Percentiles rank a stretch among this genome's conserved stretches.
Evolutionary conservation across 306 rosid genomes (phyloP).

Genomic region (Parietaria judaica): DNA sequence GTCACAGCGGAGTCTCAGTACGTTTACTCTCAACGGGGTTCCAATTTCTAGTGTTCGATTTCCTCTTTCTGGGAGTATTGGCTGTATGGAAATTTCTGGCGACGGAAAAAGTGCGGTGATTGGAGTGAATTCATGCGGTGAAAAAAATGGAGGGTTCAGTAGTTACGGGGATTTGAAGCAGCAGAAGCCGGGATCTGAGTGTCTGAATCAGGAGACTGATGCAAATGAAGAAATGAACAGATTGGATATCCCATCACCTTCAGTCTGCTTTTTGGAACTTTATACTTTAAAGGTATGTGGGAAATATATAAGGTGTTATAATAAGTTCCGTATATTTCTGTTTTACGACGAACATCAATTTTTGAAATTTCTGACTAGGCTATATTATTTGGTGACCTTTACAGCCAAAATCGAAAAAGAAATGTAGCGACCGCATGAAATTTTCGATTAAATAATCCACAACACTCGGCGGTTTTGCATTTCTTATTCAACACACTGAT

Average conservation of each 20-base stretch:
- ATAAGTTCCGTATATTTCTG: background rate
- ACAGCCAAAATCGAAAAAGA: too few species aligned
- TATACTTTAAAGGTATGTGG: conserved; percentile 70
- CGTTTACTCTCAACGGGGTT: conserved; percentile 78
- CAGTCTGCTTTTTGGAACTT: conserved; percentile 85
- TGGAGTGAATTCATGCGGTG: conserved; percentile 47
- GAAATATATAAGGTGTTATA: background rate
- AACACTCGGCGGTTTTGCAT: background rate
- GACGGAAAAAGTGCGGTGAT: conserved; percentile 82
- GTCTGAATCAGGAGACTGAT: conserved; percentile 30
- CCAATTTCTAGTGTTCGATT: conserved; percentile 52
- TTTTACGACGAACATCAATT: background rate
- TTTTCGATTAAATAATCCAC: too few species aligned
- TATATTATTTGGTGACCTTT: too few species aligned
- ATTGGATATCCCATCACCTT: conserved; percentile 60
- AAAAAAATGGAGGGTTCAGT: conserved; percentile 25
- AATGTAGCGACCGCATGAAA: too few species aligned
- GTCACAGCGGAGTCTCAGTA: conserved; percentile 49
- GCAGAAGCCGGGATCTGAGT: conserved; percentile 30
- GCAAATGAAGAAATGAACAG: conserved; percentile 34
- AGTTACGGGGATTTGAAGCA: conserved; percentile 42
- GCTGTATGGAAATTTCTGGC: conserved; percentile 84
- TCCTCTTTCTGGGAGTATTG: conserved; percentile 46
- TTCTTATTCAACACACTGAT: background rate
- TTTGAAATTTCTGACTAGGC: background rate